Base-by-base conservation (phyloP, 1,284 basidiomycete genomes). In the Sanguinoderma infundibulare region DNA sequence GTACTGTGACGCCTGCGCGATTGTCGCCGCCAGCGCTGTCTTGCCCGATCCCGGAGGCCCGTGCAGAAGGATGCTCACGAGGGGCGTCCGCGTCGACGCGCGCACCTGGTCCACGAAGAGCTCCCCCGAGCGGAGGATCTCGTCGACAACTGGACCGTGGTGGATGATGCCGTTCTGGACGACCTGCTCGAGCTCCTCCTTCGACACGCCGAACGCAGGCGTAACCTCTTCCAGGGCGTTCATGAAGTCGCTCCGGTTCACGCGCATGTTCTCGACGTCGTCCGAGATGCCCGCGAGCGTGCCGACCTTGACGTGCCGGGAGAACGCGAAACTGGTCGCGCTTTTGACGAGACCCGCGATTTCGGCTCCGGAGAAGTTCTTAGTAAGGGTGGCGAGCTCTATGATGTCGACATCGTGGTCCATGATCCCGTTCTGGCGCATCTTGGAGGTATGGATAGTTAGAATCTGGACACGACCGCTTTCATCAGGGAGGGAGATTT, bases 301-400 rank as follows among this genome's bases (percentile, higher is more conserved):
- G 17, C 98, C 98, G 57, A 85, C 88, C 80, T 98, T 98, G 72
- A 98, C 95, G 76, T 98, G 97, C 56, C 97, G 84, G 72, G 95
- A 98, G 81, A 99, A 98, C 15, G 98, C 97, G 73, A 98, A 99
- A 84, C 91, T 95, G 1, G 98, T 97, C 34, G 97, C 98, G 70
- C 95, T 97, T 84, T 98, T 99, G 74, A 99, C 93, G 55, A 99
- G 81, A 73, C 98, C 98, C 57, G 89, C 89, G 65, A 99, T 94
- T 78, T 99, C 98, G 15, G 98, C 98, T 66, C 98, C 98, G 5
- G 92, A 95, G 74, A 98, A 99, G 81, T 99, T 99, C 83, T 98
- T 99, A 54, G 97, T 98, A 49, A 87, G 67, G 10, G 81, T 75
- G 0, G 98, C 94, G 22, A 99, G 85, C 75, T 98, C 95, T 5